A percentile compares a stretch with the other conserved stretches of the same genome.
These are phyloP conservation scores for Hanseniaspora lachancei DNA, from an alignment of 805 yeast species.

Conservation along the genomic window DNA sequence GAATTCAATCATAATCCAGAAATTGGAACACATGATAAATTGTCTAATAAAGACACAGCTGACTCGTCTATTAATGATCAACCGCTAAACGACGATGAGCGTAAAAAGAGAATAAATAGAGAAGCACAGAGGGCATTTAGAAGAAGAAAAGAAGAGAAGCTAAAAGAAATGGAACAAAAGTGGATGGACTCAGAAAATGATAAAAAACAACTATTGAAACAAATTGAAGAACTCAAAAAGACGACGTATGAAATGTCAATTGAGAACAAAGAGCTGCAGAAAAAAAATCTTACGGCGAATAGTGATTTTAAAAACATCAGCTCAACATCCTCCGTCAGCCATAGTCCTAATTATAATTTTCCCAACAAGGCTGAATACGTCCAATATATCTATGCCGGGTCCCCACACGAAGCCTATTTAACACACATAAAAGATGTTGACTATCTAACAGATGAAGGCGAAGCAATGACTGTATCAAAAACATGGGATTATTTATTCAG, in stretches of 20 bases:
- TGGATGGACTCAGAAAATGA: constrained; percentile 46
- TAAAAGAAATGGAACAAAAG: constrained; percentile 53
- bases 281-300: neutral
- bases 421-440: constrained; percentile 18
- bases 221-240: constrained; percentile 39
- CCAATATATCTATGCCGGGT: constrained; percentile 17
- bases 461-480: constrained; percentile 56
- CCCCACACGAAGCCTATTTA: neutral
- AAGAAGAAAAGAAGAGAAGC: constrained; percentile 61
- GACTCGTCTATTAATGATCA: neutral
- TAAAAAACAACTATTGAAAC: constrained; percentile 39
- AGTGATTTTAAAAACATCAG: neutral
- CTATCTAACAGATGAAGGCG: constrained; percentile 26
- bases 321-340: neutral
- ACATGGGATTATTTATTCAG: constrained; percentile 68
- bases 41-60: too few relatives aligned
- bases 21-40: too few relatives aligned
- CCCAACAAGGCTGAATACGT: constrained; percentile 23
- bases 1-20: too few relatives aligned
- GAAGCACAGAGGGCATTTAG: constrained; percentile 83
- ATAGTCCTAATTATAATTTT: constrained; percentile 20
- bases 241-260: constrained; percentile 45
- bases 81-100: constrained; percentile 28
- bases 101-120: constrained; percentile 65
- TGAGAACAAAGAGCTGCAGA: constrained; percentile 47